These are phyloP conservation scores for Bertia moriformis DNA, from an alignment of 2,329 filamentous ascomycete genomes.

Conservation along the genomic window DNA sequence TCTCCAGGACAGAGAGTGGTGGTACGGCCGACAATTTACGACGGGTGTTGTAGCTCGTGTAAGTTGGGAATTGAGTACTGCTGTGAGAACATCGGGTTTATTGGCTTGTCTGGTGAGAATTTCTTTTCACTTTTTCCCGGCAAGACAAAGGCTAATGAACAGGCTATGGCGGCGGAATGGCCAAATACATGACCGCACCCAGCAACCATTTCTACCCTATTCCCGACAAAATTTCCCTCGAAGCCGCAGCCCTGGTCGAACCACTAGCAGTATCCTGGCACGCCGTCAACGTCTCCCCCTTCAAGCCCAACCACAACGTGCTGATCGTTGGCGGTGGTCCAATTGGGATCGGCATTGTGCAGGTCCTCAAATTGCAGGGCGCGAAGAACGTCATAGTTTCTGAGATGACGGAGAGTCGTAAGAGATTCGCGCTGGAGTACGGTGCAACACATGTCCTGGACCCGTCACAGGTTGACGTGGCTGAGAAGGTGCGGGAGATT, in stretches of 20 bases:
- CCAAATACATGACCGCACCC: conserved; percentile 13
- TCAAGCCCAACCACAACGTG: conserved; percentile 28
- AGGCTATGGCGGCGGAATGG: conserved; percentile 35
- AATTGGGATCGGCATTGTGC: conserved; percentile 44
- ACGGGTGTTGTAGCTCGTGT: conserved; percentile 40
- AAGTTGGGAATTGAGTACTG: conserved; percentile 35
- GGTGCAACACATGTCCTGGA: conserved; percentile 39
- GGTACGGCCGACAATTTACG: conserved; percentile 44
- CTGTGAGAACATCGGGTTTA: conserved; percentile 39
- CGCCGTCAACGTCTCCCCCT: conserved; percentile 32
- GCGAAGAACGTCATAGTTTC: conserved; percentile 39
- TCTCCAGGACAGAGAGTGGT: conserved; percentile 39
- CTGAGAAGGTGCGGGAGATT: conserved; percentile 25
- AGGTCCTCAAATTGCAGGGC: conserved; percentile 37
- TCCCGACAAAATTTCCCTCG: conserved; percentile 11
- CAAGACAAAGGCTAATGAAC: conserved; percentile 29
- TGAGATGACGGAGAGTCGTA: conserved; percentile 34
- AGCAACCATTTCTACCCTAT: conserved; percentile 9
- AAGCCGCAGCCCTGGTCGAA: conserved; percentile 36
- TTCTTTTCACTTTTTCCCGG: conserved; percentile 37
- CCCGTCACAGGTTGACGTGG: conserved; percentile 32
- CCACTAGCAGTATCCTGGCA: conserved; percentile 53
- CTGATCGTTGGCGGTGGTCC: conserved; percentile 47
- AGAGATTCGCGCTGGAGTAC: conserved; percentile 33
- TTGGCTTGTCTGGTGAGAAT: conserved; percentile 33